phyloP scores from a whole-genome alignment of 805 yeast species.

The Yamadazyma kitorensis region DNA sequence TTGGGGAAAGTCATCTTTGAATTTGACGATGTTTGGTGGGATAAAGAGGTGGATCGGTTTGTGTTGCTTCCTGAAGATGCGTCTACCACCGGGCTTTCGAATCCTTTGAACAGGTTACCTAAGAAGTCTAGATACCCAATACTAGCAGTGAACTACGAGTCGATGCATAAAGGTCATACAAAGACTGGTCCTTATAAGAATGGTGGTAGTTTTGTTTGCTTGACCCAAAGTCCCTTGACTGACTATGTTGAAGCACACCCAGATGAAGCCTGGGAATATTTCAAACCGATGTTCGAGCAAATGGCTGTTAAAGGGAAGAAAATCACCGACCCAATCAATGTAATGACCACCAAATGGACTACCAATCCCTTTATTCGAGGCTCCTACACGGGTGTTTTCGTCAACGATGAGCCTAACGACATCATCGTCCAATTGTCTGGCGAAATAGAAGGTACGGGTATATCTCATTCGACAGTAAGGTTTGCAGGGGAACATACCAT shows the following conservation, averaged over 20 bases:
- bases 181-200: slow-evolving; percentile 13
- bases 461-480: slow-evolving; percentile 50
- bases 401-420: slow-evolving; percentile 68
- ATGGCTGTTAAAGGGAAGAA: slow-evolving; percentile 15
- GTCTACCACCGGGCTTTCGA: slow-evolving; percentile 4
- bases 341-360: slow-evolving; percentile 70
- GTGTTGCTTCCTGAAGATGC: slow-evolving; percentile 17
- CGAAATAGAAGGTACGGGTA: slow-evolving; percentile 26
- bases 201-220: slow-evolving; percentile 55
- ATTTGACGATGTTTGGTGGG: slow-evolving; percentile 43
- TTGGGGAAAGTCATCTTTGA: slow-evolving; percentile 44
- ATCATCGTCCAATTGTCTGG: slow-evolving; percentile 58
- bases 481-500: slow-evolving; percentile 93
- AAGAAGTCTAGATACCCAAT: slow-evolving; percentile 59
- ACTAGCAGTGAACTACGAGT: slow-evolving; percentile 57
- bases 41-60: slow-evolving; percentile 42
- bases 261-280: slow-evolving; percentile 51
- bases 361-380: slow-evolving; percentile 76
- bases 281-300: slow-evolving; percentile 50
- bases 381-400: slow-evolving; percentile 70
- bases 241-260: slow-evolving; percentile 53
- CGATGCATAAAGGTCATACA: slow-evolving; percentile 23
- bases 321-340: slow-evolving; percentile 25
- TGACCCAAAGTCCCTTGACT: slow-evolving; percentile 75
- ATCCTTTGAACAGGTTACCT: slow-evolving; percentile 23